These are phyloP conservation scores for Byssochlamys sp. DNA, from an alignment of 2,329 filamentous ascomycete species.

Conservation along the genomic window DNA sequence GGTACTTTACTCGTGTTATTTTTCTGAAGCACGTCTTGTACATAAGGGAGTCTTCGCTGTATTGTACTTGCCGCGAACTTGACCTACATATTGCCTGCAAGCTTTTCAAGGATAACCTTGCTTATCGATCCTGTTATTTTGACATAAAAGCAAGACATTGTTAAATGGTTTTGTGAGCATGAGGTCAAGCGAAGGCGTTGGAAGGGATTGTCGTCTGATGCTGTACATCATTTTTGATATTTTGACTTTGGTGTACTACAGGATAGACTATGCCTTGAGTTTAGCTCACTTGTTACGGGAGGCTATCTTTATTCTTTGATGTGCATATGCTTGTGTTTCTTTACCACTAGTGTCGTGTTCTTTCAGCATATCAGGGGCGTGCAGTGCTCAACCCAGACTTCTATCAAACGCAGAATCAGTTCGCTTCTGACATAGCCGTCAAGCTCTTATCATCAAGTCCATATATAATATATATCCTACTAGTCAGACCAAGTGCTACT, in stretches of 20 bases:
- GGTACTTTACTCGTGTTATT: conserved; percentile 3
- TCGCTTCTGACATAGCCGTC: background rate
- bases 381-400: background rate
- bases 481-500: too few species aligned
- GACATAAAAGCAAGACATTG: background rate
- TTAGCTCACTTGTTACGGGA: background rate
- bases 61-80: background rate
- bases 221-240: background rate
- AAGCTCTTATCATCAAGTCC: background rate
- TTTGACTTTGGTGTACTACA: background rate
- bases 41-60: background rate
- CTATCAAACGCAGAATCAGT: background rate
- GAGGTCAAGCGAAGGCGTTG: background rate
- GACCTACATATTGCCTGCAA: background rate
- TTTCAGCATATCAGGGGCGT: background rate
- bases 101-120: background rate
- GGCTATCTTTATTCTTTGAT: background rate
- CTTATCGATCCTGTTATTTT: background rate
- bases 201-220: background rate
- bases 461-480: too few species aligned
- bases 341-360: background rate
- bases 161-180: background rate
- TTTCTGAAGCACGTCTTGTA: background rate
- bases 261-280: background rate
- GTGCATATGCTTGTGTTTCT: background rate